Percentiles rank a stretch among this genome's conserved stretches.
Conservation (phyloP, 1,139 yeast genomes). For the Zygotorulaspora mrakii region DNA sequence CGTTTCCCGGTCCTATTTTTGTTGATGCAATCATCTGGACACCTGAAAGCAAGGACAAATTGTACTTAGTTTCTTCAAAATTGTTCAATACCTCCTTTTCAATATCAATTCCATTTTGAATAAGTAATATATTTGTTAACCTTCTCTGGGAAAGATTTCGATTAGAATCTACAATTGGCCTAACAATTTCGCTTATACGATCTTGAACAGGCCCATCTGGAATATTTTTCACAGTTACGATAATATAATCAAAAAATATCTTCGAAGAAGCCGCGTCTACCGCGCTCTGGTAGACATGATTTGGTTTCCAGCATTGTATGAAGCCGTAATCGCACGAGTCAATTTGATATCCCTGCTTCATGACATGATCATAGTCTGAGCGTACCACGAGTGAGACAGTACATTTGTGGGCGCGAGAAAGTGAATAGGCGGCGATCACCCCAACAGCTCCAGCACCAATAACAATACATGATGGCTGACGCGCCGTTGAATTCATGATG, state of each 20-base stretch:
- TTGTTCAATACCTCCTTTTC: too few relatives aligned
- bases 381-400: constrained; percentile 50
- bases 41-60: constrained; percentile 46
- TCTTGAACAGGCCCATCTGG: constrained; percentile 52
- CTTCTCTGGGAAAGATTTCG: too few relatives aligned
- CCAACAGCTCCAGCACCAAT: constrained; percentile 47
- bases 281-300: constrained; percentile 42
- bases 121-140: constrained; percentile 44
- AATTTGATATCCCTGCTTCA: constrained; percentile 45
- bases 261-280: constrained; percentile 41
- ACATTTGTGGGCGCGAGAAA: constrained; percentile 41
- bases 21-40: constrained; percentile 47
- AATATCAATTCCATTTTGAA: constrained; percentile 58
- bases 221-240: constrained; percentile 51
- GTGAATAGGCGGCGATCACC: constrained; percentile 50
- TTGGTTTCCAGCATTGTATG: constrained; percentile 49
- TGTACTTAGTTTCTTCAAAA: constrained; percentile 43
- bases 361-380: constrained; percentile 45
- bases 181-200: constrained; percentile 46
- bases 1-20: constrained; percentile 33
- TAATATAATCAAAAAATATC: constrained; percentile 47
- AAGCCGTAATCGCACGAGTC: constrained; percentile 52
- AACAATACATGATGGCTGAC: too few relatives aligned
- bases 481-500: too few relatives aligned
- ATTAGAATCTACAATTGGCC: constrained; percentile 30